phyloP scores from a whole-genome alignment of 768 basidiomycete species.

The Leccinum incarnatum region DNA sequence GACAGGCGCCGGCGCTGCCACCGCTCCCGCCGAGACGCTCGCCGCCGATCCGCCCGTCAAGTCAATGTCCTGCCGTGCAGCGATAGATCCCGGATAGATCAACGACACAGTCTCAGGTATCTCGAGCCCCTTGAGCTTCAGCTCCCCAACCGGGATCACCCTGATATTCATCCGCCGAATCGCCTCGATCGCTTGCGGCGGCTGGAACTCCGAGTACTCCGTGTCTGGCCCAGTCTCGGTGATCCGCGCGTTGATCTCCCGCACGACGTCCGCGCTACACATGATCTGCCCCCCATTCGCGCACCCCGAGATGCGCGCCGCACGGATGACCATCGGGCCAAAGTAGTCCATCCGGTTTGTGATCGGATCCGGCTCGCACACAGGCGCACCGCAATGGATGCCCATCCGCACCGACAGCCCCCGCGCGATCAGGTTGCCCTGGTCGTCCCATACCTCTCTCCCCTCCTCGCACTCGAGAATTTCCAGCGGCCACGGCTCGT shows the following conservation, averaged over 20 bases:
- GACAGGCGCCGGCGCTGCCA: slow-evolving; percentile 4
- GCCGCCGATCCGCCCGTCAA: slow-evolving; percentile 26
- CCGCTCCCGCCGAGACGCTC: slow-evolving; percentile 9
- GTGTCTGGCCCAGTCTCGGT: slow-evolving; percentile 54
- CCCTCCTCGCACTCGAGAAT: slow-evolving; percentile 93
- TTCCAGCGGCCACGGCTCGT: slow-evolving; percentile 88
- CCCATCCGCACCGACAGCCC: slow-evolving; percentile 97
- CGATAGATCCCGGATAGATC: slow-evolving; percentile 77
- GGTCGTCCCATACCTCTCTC: slow-evolving; percentile 64
- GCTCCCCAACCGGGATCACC: slow-evolving; percentile 79
- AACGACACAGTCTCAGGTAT: slow-evolving; percentile 81
- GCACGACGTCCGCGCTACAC: slow-evolving; percentile 83
- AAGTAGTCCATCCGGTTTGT: slow-evolving; percentile 98
- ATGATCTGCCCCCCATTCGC: slow-evolving; percentile 94
- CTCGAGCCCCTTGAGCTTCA: slow-evolving; percentile 93
- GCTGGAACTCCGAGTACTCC: slow-evolving; percentile 57
- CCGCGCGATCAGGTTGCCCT: slow-evolving; percentile 70
- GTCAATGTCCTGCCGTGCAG: slow-evolving; percentile 64
- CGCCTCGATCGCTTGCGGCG: slow-evolving; percentile 64
- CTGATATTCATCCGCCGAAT: slow-evolving; percentile 69
- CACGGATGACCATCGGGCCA: slow-evolving; percentile 93
- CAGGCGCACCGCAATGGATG: slow-evolving; percentile 87
- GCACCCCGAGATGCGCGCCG: slow-evolving; percentile 76
- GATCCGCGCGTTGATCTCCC: slow-evolving; percentile 69
- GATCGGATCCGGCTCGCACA: slow-evolving; percentile 88